Conservation (phyloP, 495 filamentous ascomycete genomes). For the Lophiotrema nucula region DNA sequence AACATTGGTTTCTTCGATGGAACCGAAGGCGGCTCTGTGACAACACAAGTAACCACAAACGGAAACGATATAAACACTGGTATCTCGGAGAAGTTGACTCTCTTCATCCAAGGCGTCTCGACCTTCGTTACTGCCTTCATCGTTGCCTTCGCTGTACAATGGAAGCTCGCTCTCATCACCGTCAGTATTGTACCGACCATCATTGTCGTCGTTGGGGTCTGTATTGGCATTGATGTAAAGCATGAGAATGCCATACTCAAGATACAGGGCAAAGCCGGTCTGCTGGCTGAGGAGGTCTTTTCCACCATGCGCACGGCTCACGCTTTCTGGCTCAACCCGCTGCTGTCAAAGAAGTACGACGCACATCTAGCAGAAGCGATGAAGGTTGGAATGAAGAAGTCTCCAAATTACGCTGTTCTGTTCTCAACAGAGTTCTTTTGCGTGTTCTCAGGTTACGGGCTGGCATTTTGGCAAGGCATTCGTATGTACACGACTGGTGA, state of each 20-base stretch:
- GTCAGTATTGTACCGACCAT: constrained; percentile 33
- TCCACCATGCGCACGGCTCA: constrained; percentile 36
- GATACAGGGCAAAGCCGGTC: constrained; percentile 31
- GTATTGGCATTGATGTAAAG: constrained; percentile 32
- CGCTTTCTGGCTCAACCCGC: constrained; percentile 34
- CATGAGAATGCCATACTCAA: constrained; percentile 26
- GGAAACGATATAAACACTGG: constrained; percentile 54
- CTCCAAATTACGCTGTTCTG: constrained; percentile 32
- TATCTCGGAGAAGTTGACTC: constrained; percentile 43
- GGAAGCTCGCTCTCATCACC: constrained; percentile 62
- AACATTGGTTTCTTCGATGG: constrained; percentile 93
- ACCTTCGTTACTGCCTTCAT: constrained; percentile 41
- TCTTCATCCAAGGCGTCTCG: constrained; percentile 37
- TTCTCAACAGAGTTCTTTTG: constrained; percentile 38
- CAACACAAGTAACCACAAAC: constrained; percentile 77
- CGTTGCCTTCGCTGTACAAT: constrained; percentile 38
- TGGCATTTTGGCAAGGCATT: constrained; percentile 39
- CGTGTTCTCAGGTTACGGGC: constrained; percentile 28
- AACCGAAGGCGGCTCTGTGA: constrained; percentile 86
- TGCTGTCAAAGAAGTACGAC: constrained; percentile 26
- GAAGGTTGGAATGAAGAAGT: constrained; percentile 33
- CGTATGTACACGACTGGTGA: constrained; percentile 35
- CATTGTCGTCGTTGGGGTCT: constrained; percentile 28
- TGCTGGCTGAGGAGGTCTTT: constrained; percentile 36
- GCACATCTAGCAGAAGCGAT: constrained; percentile 26